Percentiles rank a stretch among this genome's conserved stretches.
Evolutionary conservation across 2,329 filamentous ascomycete genomes (phyloP).

Genomic region (Tolypocladium album): DNA sequence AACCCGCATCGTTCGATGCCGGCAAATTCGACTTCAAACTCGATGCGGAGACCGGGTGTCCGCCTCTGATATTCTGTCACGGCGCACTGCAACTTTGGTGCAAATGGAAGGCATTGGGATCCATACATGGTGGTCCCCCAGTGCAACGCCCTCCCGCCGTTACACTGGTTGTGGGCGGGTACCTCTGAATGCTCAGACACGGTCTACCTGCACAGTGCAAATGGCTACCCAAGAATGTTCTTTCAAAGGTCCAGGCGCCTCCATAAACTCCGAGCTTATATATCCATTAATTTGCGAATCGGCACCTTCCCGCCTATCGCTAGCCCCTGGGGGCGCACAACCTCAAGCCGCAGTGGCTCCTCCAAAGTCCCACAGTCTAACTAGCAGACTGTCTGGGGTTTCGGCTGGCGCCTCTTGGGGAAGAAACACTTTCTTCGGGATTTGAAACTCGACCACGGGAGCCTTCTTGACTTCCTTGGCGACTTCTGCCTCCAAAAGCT

Average conservation of each 20-base stretch:
- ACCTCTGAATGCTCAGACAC: not conserved
- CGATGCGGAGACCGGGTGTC: not conserved
- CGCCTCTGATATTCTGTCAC: not conserved
- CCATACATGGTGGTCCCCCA: too few species aligned
- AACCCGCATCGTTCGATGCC: not conserved
- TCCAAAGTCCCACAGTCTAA: constrained; percentile 51
- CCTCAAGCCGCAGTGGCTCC: not conserved
- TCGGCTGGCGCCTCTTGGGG: constrained; percentile 36
- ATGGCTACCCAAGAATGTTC: not conserved
- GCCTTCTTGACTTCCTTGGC: constrained; percentile 73
- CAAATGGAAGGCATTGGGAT: not conserved
- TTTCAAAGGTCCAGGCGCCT: not conserved
- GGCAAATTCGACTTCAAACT: too few species aligned
- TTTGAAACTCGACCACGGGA: constrained; percentile 87
- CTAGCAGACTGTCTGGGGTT: constrained; percentile 42
- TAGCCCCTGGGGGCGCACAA: not conserved
- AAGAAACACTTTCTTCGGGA: constrained; percentile 72
- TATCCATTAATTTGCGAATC: not conserved
- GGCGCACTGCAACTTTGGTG: not conserved
- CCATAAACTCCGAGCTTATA: not conserved
- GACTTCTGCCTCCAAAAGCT: constrained; percentile 79
- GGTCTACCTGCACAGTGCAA: too few species aligned
- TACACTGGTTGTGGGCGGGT: not conserved
- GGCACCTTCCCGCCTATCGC: too few species aligned
- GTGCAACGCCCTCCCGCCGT: too few species aligned